These are phyloP conservation scores for Yamadazyma insecticola DNA, from an alignment of 805 yeast species.

Conservation along the genomic window DNA sequence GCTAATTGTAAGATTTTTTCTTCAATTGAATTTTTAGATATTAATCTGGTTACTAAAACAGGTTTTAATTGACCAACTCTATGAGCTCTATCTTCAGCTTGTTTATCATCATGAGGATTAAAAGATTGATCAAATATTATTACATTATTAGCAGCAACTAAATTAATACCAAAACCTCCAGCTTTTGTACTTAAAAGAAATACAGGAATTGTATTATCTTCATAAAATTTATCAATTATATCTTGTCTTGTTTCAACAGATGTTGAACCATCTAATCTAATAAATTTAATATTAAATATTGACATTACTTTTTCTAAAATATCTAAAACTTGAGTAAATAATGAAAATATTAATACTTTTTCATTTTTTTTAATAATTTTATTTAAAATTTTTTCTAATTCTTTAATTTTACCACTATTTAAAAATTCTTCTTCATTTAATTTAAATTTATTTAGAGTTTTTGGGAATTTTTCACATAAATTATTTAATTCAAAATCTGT, in stretches of 20 bases:
- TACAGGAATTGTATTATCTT: slow-evolving; percentile 75
- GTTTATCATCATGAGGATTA: slow-evolving; percentile 97
- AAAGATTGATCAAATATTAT: slow-evolving; percentile 90
- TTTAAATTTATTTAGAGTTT: slow-evolving; percentile 50
- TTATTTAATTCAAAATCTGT: slow-evolving; percentile 81
- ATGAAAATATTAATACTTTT: slow-evolving; percentile 78
- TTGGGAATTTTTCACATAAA: slow-evolving; percentile 69
- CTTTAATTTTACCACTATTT: slow-evolving; percentile 70
- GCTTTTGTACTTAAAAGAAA: slow-evolving; percentile 92
- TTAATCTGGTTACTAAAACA: slow-evolving; percentile 73
- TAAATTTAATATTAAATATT: slow-evolving; percentile 58
- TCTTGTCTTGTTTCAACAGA: slow-evolving; percentile 91
- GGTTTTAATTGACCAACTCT: slow-evolving; percentile 91
- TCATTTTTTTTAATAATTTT: slow-evolving; percentile 51
- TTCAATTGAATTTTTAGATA: slow-evolving; percentile 74
- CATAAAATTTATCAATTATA: slow-evolving; percentile 82
- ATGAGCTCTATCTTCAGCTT: slow-evolving; percentile 98
- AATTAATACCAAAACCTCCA: slow-evolving; percentile 97
- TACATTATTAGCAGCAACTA: slow-evolving; percentile 92
- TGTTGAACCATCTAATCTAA: slow-evolving; percentile 91
- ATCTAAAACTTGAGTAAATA: slow-evolving; percentile 90
- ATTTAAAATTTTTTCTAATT: slow-evolving; percentile 54
- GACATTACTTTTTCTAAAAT: slow-evolving; percentile 75
- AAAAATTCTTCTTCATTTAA: slow-evolving; percentile 53
- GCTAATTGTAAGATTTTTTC: slow-evolving; percentile 86